phyloP scores from a whole-genome alignment of 1,139 yeast species.

The Diutina catenulata region DNA sequence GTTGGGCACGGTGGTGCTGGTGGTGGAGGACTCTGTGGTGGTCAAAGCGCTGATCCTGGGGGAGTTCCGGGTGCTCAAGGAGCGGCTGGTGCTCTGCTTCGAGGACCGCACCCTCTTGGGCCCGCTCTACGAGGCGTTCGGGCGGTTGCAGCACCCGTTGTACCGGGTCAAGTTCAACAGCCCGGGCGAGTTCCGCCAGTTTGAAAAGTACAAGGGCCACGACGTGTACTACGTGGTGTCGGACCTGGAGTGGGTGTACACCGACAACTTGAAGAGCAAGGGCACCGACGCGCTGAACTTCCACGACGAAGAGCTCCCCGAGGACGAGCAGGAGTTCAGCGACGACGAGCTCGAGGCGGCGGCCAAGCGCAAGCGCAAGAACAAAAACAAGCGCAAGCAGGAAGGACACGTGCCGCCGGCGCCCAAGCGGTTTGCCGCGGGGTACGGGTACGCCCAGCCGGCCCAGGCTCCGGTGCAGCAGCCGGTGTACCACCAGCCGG shows the following conservation, averaged over 20 bases:
- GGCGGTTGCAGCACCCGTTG: conserved; percentile 74
- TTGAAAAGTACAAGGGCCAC: conserved; percentile 39
- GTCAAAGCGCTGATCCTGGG: conserved; percentile 73
- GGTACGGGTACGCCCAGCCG: conserved; percentile 4
- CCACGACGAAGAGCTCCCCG: conserved; percentile 89
- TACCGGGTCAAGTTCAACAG: conserved; percentile 62
- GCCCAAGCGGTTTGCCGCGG: conserved; percentile 3
- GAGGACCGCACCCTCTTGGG: conserved; percentile 71
- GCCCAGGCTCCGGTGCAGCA: not conserved
- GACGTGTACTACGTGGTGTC: conserved; percentile 71
- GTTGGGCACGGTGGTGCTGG: conserved; percentile 59
- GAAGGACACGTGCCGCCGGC: conserved; percentile 5
- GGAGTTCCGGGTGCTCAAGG: conserved; percentile 73
- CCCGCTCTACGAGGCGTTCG: conserved; percentile 79
- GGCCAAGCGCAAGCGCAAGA: conserved; percentile 47
- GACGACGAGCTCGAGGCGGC: conserved; percentile 78
- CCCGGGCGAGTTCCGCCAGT: conserved; percentile 35
- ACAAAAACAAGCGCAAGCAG: conserved; percentile 27
- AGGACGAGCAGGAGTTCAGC: conserved; percentile 87
- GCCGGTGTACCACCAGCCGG: not conserved
- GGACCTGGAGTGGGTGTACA: conserved; percentile 66
- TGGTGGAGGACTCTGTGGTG: conserved; percentile 64
- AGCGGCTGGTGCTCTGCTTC: conserved; percentile 70
- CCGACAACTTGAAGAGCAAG: conserved; percentile 59
- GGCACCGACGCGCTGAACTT: conserved; percentile 95